phyloP scores from a whole-genome alignment of 1,284 basidiomycete genomes.

The Quambalaria eucalypti region DNA sequence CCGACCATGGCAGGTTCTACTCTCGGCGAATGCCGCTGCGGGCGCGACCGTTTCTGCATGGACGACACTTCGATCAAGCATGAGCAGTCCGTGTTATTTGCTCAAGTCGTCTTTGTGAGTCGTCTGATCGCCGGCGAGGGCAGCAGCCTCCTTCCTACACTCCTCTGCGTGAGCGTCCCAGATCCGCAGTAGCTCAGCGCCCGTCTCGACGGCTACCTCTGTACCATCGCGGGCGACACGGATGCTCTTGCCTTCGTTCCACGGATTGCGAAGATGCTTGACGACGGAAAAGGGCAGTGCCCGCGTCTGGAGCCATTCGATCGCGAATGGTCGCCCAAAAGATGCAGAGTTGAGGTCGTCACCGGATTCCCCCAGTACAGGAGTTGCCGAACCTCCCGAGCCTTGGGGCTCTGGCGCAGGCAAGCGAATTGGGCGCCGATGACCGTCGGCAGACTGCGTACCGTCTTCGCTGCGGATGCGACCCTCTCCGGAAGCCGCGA shows the following conservation, averaged over 20 bases:
- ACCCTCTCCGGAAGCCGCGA: background rate
- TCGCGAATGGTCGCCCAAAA: conserved; percentile 69
- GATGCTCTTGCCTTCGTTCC: conserved; percentile 82
- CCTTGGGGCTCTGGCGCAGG: background rate
- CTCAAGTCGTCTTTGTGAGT: no score
- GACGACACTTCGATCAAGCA: no score
- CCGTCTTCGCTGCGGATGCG: background rate
- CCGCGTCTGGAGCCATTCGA: conserved; percentile 73
- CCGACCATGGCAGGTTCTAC: no score
- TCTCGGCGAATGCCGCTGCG: no score
- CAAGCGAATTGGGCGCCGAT: background rate
- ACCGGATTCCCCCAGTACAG: no score
- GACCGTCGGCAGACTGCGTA: background rate
- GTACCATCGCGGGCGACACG: conserved; percentile 82
- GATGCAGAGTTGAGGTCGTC: conserved; percentile 12
- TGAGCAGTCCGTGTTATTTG: no score
- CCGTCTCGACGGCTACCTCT: conserved; percentile 75
- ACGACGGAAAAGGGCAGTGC: conserved; percentile 69
- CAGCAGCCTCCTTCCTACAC: no score
- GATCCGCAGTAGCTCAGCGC: conserved; percentile 63
- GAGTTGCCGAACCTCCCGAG: background rate
- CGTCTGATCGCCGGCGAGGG: background rate
- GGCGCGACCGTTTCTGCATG: no score
- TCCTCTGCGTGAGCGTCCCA: conserved; percentile 54
- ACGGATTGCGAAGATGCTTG: conserved; percentile 74